Percentiles rank a stretch among this genome's conserved stretches.
Evolutionary conservation across 805 yeast genomes (phyloP).

Genomic region (Cyberlindnera petersonii): DNA sequence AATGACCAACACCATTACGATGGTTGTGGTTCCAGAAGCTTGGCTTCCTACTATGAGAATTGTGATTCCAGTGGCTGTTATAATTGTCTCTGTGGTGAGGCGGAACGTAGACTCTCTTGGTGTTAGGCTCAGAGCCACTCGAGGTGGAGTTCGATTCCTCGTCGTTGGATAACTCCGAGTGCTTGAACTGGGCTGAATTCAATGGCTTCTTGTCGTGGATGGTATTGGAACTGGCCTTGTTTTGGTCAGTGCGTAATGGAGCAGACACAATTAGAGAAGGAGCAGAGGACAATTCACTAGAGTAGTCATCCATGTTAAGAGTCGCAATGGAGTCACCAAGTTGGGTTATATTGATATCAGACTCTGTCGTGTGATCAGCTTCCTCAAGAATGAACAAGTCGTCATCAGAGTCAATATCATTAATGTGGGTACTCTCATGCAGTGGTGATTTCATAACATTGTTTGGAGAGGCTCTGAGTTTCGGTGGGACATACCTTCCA

Average conservation of each 20-base stretch:
- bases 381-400: slow-evolving; percentile 40
- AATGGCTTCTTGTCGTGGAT: slow-evolving; percentile 11
- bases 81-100: slow-evolving; percentile 49
- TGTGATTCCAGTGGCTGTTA: slow-evolving; percentile 14
- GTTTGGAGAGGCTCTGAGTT: slow-evolving; percentile 46
- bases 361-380: slow-evolving; percentile 18
- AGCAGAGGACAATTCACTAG: slow-evolving; percentile 25
- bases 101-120: slow-evolving; percentile 39
- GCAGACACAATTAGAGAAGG: slow-evolving; percentile 23
- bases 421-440: slow-evolving; percentile 20
- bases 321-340: slow-evolving; percentile 13
- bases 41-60: slow-evolving; percentile 14
- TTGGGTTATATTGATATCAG: slow-evolving; percentile 10
- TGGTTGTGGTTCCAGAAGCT: slow-evolving; percentile 16
- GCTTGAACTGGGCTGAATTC: not conserved
- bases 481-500: slow-evolving; percentile 74
- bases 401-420: slow-evolving; percentile 28
- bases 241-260: slow-evolving; percentile 3
- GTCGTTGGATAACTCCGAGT: not conserved
- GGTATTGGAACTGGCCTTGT: slow-evolving; percentile 13
- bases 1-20: slow-evolving; percentile 12
- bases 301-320: slow-evolving; percentile 19
- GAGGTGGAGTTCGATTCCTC: not conserved
- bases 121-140: slow-evolving; percentile 12
- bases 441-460: slow-evolving; percentile 23